phyloP scores from a whole-genome alignment of 2,329 filamentous ascomycete genomes.

The Hypocreales sp. region DNA sequence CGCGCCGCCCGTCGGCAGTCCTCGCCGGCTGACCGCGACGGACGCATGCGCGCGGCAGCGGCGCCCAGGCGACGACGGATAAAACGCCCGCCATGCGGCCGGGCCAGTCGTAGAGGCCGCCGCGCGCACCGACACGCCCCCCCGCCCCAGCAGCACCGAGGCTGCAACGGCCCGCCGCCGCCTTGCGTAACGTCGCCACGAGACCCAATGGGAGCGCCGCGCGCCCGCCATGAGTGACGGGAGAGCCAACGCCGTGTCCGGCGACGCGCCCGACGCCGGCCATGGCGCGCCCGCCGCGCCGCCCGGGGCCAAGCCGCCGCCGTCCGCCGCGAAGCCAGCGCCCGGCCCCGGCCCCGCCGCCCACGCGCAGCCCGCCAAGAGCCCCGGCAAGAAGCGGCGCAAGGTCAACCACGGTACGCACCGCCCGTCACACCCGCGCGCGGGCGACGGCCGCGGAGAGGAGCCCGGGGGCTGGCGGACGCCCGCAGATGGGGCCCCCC shows the following conservation, averaged over 20 bases:
- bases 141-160: no score
- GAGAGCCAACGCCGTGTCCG: slow-evolving; percentile 13
- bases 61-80: no score
- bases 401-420: slow-evolving; percentile 78
- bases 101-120: no score
- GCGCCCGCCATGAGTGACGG: slow-evolving; percentile 17
- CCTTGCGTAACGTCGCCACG: slow-evolving; percentile 7
- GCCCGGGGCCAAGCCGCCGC: no score
- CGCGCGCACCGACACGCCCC: no score
- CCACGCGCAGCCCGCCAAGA: slow-evolving; percentile 23
- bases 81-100: no score
- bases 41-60: no score
- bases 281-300: no score
- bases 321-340: slow-evolving; percentile 8
- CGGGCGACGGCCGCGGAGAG: background rate
- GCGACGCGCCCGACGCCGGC: no score
- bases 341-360: background rate
- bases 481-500: background rate
- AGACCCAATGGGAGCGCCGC: slow-evolving; percentile 14
- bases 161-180: slow-evolving; percentile 3
- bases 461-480: background rate
- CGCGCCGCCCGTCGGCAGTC: no score
- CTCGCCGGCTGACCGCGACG: no score
- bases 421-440: slow-evolving; percentile 6
- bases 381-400: slow-evolving; percentile 70